phyloP scores from a whole-genome alignment of 768 basidiomycete genomes.

The Mycena belliarum region DNA sequence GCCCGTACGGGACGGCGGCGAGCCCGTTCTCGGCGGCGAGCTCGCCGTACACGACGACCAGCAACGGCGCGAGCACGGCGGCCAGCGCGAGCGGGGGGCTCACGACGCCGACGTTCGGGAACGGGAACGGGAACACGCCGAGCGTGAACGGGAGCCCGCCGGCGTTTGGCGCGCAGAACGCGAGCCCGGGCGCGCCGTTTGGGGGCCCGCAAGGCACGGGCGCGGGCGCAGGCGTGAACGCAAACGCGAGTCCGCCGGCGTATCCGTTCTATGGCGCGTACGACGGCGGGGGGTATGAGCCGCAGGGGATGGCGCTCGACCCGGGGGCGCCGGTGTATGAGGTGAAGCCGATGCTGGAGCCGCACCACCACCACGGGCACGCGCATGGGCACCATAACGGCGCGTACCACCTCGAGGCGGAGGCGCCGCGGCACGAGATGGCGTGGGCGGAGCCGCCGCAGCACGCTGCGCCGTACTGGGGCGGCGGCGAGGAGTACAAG shows the following conservation, averaged over 20 bases:
- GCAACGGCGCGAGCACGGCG: too few species aligned
- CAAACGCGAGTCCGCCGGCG: neutral
- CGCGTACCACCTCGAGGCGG: neutral
- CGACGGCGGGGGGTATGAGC: neutral
- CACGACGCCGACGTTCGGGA: conserved; percentile 30
- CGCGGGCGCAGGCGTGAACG: conserved; percentile 10
- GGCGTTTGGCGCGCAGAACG: conserved; percentile 24
- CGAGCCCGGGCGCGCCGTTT: conserved; percentile 18
- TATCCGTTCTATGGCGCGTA: conserved; percentile 14
- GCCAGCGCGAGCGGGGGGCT: conserved; percentile 22
- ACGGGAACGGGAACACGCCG: conserved; percentile 15
- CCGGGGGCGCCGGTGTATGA: conserved; percentile 27
- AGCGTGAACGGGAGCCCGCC: conserved; percentile 24
- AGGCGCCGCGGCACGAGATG: conserved; percentile 6
- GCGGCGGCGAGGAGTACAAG: conserved; percentile 6
- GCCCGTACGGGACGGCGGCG: conserved; percentile 32
- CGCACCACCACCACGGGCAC: conserved; percentile 19
- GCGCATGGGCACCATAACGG: conserved; percentile 14
- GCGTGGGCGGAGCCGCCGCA: conserved; percentile 8
- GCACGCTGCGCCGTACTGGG: conserved; percentile 4
- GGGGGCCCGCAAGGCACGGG: neutral
- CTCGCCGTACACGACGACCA: conserved; percentile 31
- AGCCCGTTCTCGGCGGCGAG: conserved; percentile 29
- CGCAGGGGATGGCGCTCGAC: neutral
- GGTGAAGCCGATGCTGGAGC: conserved; percentile 30